Evolutionary conservation across 2,329 filamentous ascomycete genomes (phyloP), one percentile per base, ranked within the genome.

Genomic region (Sphaerostilbella broomeana): DNA sequence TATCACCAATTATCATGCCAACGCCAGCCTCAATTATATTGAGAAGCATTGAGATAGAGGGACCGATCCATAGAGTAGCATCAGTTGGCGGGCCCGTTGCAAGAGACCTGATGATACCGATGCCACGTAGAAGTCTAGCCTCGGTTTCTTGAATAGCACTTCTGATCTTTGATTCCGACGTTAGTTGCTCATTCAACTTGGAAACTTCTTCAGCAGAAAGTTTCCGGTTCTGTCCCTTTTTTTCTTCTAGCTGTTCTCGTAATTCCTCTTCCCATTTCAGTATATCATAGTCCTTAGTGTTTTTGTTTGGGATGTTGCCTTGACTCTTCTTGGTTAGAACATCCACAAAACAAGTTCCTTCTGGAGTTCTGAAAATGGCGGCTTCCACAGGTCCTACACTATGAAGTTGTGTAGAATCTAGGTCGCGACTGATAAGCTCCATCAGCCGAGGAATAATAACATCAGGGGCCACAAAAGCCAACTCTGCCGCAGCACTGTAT

Each of bases 241-340:
- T 98, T 57, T 86, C 75, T n/a, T 89, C 88, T 27, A 98, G 65
- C 52, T 95, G 87, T 26, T 79, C 74, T 42, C 89, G 75, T 6
- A 98, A 72, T 48, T 98, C 92, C 58, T 90, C 84, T 62, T 98
- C 92, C 92, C 94, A 98, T 62, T 95, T 95, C 27, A 95, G 64
- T 2, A 87, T 94, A 52, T 98, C 87, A 53, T 95, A 95, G 58
- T 97, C 92, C 59, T 94, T 95, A 34, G 79, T 82, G 53, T 87
- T 95, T 65, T 95, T 97, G 63, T 88, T 83, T 3, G 87, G 79
- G 2, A 83, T 66, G 25, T 72, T 68, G 45, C 77, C 77, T 43
- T 79, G 77, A 2, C 79, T 69, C 58, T 94, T 94, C 57, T 86
- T 89, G 22, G 84, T 86, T 5, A 98, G 72, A 1, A 97, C 86